A percentile compares a stretch with the other conserved stretches of the same genome.
These are phyloP conservation scores for Neopestalotiopsis clavispora DNA, from an alignment of 2,329 filamentous ascomycete genomes.

Conservation along the genomic window DNA sequence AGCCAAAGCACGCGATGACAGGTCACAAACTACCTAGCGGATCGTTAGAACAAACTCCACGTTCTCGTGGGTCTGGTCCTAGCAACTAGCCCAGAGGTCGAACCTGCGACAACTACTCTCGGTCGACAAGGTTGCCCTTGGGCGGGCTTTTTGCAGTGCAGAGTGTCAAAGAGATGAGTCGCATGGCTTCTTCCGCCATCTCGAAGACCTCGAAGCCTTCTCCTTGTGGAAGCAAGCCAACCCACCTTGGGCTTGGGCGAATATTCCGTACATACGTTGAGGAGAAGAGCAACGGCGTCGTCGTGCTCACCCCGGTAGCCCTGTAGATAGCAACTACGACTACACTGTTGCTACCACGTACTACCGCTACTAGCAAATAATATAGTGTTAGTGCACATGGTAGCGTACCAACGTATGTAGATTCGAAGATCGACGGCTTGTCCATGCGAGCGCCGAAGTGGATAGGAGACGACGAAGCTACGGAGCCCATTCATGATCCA, in stretches of 20 bases:
- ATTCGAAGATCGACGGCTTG: constrained; percentile 1
- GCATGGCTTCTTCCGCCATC: neutral
- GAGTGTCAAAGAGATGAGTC: neutral
- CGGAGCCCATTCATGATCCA: neutral
- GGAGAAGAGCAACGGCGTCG: neutral
- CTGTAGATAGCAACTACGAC: neutral
- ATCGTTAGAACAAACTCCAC: constrained; percentile 5
- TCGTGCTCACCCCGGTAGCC: neutral
- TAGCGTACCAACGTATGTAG: neutral
- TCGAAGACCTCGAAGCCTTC: neutral
- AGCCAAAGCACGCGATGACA: constrained; percentile 3
- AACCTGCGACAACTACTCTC: neutral
- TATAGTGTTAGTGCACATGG: neutral
- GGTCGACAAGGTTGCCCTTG: neutral
- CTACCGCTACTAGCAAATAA: neutral
- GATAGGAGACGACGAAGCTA: constrained; percentile 5
- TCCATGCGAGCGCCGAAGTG: neutral
- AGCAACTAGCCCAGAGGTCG: neutral
- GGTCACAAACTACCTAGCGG: constrained; percentile 3
- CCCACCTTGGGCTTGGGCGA: neutral
- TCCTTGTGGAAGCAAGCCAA: neutral
- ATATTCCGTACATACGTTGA: neutral
- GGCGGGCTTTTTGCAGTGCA: neutral
- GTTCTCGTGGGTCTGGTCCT: neutral
- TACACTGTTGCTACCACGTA: neutral